Conservation (phyloP, 1,284 basidiomycete species). For the Schizophyllum amplum region DNA sequence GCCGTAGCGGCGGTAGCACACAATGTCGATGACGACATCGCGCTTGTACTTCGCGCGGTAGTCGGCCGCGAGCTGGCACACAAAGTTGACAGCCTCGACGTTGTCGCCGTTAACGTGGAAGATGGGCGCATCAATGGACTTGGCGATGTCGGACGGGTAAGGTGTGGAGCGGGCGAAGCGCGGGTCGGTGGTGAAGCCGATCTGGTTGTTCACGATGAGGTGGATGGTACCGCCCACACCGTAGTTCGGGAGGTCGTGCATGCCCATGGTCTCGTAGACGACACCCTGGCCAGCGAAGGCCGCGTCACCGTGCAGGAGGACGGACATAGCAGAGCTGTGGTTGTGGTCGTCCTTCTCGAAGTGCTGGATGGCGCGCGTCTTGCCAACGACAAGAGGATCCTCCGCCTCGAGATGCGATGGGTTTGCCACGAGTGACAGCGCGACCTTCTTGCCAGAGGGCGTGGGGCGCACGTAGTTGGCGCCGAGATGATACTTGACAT, state of each 20-base stretch:
- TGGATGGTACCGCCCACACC: slow-evolving; percentile 98
- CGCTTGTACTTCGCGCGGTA: slow-evolving; percentile 99
- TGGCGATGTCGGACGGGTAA: slow-evolving; percentile 98
- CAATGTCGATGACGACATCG: slow-evolving; percentile 97
- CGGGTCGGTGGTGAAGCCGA: slow-evolving; percentile 99
- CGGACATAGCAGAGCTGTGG: slow-evolving; percentile 83
- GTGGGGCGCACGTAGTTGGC: slow-evolving; percentile 99
- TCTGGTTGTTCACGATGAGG: slow-evolving; percentile 99
- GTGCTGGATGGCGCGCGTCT: slow-evolving; percentile 95
- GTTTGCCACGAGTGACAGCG: slow-evolving; percentile 96
- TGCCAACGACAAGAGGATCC: slow-evolving; percentile 96
- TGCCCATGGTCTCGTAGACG: slow-evolving; percentile 99
- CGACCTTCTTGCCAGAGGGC: slow-evolving; percentile 96
- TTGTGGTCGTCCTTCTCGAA: slow-evolving; percentile 81
- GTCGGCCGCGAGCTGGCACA: slow-evolving; percentile 96
- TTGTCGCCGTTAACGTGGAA: slow-evolving; percentile 99
- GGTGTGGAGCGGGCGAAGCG: slow-evolving; percentile 96
- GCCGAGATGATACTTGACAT: slow-evolving; percentile 99
- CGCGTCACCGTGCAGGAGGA: slow-evolving; percentile 96
- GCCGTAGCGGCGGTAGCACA: slow-evolving; percentile 97
- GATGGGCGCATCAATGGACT: slow-evolving; percentile 97
- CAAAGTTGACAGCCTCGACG: slow-evolving; percentile 96
- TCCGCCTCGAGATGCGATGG: slow-evolving; percentile 97
- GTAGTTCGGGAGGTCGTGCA: slow-evolving; percentile 92
- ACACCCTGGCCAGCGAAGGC: slow-evolving; percentile 98